Evolutionary conservation across 495 filamentous ascomycete species (phyloP), one percentile per base, ranked within the genome.

Genomic region (Lophium mytilinum): DNA sequence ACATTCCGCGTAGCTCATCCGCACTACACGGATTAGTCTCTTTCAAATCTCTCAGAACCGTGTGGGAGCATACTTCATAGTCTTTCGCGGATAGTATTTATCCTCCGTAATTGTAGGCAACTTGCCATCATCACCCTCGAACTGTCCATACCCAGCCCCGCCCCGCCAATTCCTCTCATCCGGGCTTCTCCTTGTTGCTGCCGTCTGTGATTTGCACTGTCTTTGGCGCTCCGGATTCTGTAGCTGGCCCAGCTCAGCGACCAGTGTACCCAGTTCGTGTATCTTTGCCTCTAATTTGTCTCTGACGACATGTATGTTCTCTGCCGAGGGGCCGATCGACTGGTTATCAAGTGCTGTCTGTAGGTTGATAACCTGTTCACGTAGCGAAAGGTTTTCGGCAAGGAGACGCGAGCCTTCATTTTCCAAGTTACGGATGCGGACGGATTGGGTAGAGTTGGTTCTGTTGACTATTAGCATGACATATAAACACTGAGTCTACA

Each of bases 391-490:
- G 69, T 97, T 97, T 61, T 98, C 94, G 15, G 84, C 81, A 53
- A 96, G 75, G 10, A 97, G 73, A 33, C 87, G 83, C 14, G 89
- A 86, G 36, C 82, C 82, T 71, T 98, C 91, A 52, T 83, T 83
- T 69, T 97, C 90, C 37, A 97, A 80, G 50, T 75, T 83, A 54
- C 90, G 88, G 61, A 98, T 96, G 57, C 88, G 87, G 36, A 92
- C 76, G 15, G 89, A 91, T 70, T 96, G 94, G 58, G 83, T 84
- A 2, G 94, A 94, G 73, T 98, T 97, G 58, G 83, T 82, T 66
- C 86, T 80, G 55, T 9, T 12, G 17, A 17, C 15, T 24, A 36
- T 46, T 9, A 36, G 30, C 46, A 6, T 30, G 24, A 30, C 2
- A 30, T 30, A 30, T 30, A 30, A 30, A 30, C 24, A 30, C 24